Base-by-base conservation (phyloP, 768 basidiomycete species). In the Suillus variegatus region DNA sequence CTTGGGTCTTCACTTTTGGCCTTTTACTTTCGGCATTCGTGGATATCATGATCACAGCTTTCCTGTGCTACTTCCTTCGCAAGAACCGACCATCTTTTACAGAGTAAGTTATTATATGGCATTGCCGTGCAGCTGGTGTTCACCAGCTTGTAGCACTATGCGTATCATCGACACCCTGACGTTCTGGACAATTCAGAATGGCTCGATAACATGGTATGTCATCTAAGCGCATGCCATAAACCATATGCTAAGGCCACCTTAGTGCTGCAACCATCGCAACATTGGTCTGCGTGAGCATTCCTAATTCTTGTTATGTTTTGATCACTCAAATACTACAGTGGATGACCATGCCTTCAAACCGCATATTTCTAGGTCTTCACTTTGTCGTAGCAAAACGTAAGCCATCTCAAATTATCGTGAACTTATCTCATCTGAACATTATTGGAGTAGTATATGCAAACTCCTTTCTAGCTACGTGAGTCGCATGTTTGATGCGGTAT, bases 41-140 rank as follows among this genome's bases (percentile, higher is more conserved):
- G 43, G 85, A 86, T 66, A 67, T 85, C 55, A 63, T 83, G 18
- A 84, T 85, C 61, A 83, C 82, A 8, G 70, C 55, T 3, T 77
- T 71, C n/a, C 74, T 86, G 28, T 82, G 81, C 64, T 79, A 76
- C 61, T 77, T 81, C 38, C 72, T 86, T 22, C 72, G 74, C 65
- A 72, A 70, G 40, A 82, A 77, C 46, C 76, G 79, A 35, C 82
- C 78, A 41, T 65, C 71, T 41, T 66, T 78, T 57, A 71, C 79
- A 52, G 76, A 75, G 82, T 82, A 57, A 25, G 71, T 63, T 69
- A 5, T 51, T 13, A 9, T 35, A 32, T 32, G n/a, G 8, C 12
- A 10, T 44, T 44, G 22, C n/a, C 2, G 20, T 36, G 40, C 12
- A 32, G 4, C 63, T 63, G 60, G 16, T 12, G 28, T 46, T 35